Evolutionary conservation across 2,329 filamentous ascomycete species (phyloP).

Genomic region (Acarospora socialis): DNA sequence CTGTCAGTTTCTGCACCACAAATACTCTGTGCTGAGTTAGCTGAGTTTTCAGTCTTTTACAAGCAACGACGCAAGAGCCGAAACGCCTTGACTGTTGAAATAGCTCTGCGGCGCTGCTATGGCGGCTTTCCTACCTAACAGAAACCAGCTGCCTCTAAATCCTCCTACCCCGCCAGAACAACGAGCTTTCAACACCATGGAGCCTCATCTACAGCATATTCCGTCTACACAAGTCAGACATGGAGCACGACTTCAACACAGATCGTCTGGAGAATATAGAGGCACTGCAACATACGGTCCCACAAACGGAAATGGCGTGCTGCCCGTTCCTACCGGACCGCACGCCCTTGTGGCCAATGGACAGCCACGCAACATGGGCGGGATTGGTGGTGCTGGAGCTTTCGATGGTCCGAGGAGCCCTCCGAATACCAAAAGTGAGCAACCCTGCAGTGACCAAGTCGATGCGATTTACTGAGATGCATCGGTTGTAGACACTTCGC

Average conservation of each 20-base stretch:
- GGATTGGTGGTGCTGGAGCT: slow-evolving; percentile 7
- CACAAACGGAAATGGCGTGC: slow-evolving; percentile 9
- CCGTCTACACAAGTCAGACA: no score
- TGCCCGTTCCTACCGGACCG: slow-evolving; percentile 10
- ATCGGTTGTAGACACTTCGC: slow-evolving; percentile 59
- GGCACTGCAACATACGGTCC: slow-evolving; percentile 3
- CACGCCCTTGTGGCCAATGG: slow-evolving; percentile 11
- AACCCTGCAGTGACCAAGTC: neutral
- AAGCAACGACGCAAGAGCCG: no score
- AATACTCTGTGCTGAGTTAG: no score
- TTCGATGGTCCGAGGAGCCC: slow-evolving; percentile 16
- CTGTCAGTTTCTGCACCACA: no score
- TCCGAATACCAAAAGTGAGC: slow-evolving; percentile 14
- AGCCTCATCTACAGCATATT: no score
- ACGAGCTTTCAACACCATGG: no score
- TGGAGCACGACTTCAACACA: slow-evolving; percentile 5
- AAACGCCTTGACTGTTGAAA: no score
- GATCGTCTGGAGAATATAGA: slow-evolving; percentile 8
- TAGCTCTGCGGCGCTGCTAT: no score
- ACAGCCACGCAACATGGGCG: slow-evolving; percentile 8
- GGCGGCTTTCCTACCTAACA: no score
- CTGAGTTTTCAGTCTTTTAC: no score
- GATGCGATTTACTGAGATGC: slow-evolving; percentile 1
- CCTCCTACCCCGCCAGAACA: no score
- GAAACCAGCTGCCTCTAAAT: no score